Conservation (phyloP, 2,329 filamentous ascomycete genomes). For the Fusarium tuaranense region DNA sequence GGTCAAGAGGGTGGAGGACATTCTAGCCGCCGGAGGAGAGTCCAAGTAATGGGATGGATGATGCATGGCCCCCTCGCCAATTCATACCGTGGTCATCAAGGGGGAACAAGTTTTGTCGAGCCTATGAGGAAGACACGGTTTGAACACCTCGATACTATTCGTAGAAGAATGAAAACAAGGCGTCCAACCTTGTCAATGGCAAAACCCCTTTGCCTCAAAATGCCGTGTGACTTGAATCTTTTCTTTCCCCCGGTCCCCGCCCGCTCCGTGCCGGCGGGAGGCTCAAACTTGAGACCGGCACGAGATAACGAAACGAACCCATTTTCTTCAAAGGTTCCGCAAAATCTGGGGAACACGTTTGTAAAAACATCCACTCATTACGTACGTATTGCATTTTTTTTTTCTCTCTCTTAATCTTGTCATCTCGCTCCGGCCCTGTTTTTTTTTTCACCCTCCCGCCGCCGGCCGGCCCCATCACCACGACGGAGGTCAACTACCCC, state of each 20-base stretch:
- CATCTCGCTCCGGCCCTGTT: background rate
- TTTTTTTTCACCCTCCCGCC: background rate
- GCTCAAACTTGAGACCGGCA: background rate
- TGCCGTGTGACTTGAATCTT: background rate
- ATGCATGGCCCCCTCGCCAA: background rate
- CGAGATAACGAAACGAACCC: background rate
- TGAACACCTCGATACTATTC: background rate
- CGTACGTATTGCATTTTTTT: background rate
- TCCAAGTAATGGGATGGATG: slow-evolving; percentile 14
- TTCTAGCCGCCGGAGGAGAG: slow-evolving; percentile 52
- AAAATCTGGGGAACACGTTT: background rate
- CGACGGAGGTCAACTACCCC: slow-evolving; percentile 29
- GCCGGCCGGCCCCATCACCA: slow-evolving; percentile 5
- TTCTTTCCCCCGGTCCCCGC: background rate
- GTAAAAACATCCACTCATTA: background rate
- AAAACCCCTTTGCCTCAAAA: background rate
- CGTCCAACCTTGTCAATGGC: background rate
- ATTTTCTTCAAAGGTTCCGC: background rate
- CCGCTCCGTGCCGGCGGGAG: background rate
- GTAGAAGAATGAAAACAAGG: background rate
- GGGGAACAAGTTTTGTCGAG: background rate
- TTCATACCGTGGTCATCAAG: background rate
- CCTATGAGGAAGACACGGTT: background rate
- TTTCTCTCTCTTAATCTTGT: no score
- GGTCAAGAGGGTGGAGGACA: slow-evolving; percentile 70